These are phyloP conservation scores for Glaciozyma martinii DNA, from an alignment of 768 basidiomycete genomes.

Conservation along the genomic window DNA sequence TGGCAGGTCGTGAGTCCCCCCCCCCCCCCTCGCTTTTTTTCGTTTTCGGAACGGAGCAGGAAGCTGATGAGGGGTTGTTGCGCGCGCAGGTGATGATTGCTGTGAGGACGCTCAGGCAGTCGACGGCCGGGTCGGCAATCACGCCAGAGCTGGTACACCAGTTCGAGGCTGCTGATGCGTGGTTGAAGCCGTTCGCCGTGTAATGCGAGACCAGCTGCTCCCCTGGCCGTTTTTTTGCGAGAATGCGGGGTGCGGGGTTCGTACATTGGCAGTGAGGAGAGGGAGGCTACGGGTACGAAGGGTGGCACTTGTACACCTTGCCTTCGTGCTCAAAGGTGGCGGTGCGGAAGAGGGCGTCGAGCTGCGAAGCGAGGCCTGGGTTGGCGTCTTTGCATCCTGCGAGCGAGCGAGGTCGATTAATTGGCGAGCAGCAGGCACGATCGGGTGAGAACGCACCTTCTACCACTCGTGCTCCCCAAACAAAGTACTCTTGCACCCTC, in stretches of 20 bases:
- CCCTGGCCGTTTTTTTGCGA: too few relatives aligned
- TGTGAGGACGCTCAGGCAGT: constrained; percentile 69
- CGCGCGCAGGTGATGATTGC: constrained; percentile 63
- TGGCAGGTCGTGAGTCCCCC: constrained; percentile 80
- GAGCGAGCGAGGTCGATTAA: not conserved
- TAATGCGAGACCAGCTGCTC: too few relatives aligned
- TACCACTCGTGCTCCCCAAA: not conserved
- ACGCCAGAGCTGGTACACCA: constrained; percentile 81
- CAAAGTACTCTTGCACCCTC: constrained; percentile 14
- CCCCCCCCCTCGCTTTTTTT: constrained; percentile 9
- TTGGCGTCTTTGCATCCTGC: constrained; percentile 15
- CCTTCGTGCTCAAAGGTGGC: constrained; percentile 10
- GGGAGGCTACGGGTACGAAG: constrained; percentile 1
- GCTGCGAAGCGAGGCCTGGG: constrained; percentile 15
- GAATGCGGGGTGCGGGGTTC: too few relatives aligned
- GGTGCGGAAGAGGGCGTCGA: constrained; percentile 13
- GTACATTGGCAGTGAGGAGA: too few relatives aligned
- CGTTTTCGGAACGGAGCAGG: not conserved
- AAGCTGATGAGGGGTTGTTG: not conserved
- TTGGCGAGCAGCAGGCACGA: too few relatives aligned
- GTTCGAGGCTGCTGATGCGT: constrained; percentile 90
- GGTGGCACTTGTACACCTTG: constrained; percentile 14
- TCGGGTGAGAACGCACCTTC: too few relatives aligned
- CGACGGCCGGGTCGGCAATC: constrained; percentile 59
- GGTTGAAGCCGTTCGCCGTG: constrained; percentile 58